Conservation (phyloP, 225 moss, liverwort and hornwort genomes). For the Physcomitrium patens region DNA sequence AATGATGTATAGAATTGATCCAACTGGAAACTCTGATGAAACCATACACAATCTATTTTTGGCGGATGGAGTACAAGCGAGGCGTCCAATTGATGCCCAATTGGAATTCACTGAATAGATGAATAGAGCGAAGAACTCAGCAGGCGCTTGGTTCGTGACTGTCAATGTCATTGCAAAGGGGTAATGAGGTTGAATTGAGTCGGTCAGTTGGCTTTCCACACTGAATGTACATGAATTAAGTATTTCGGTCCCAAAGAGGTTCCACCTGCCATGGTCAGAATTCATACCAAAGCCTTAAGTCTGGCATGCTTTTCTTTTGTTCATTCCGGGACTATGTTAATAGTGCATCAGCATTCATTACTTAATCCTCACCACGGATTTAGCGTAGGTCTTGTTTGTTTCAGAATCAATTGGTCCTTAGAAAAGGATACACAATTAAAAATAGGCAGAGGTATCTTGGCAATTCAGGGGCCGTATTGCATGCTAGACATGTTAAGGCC, state of each 20-base stretch:
- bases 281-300: too few species aligned
- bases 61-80: conserved; percentile 13
- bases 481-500: too few species aligned
- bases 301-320: too few species aligned
- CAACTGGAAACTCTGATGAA: conserved; percentile 32
- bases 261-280: neutral
- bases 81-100: neutral
- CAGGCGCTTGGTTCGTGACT: neutral
- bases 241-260: neutral
- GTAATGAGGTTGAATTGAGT: neutral
- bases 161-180: neutral
- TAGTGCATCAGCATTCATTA: too few species aligned
- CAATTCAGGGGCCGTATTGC: too few species aligned
- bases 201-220: neutral
- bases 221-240: neutral
- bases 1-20: neutral
- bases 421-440: too few species aligned
- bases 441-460: too few species aligned
- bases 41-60: conserved; percentile 11
- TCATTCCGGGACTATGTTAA: too few species aligned
- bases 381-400: too few species aligned
- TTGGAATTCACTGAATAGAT: neutral
- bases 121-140: neutral
- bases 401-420: too few species aligned
- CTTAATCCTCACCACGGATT: too few species aligned